Conservation (phyloP, 164 flowering plant species). For the Aristolochia contorta region DNA sequence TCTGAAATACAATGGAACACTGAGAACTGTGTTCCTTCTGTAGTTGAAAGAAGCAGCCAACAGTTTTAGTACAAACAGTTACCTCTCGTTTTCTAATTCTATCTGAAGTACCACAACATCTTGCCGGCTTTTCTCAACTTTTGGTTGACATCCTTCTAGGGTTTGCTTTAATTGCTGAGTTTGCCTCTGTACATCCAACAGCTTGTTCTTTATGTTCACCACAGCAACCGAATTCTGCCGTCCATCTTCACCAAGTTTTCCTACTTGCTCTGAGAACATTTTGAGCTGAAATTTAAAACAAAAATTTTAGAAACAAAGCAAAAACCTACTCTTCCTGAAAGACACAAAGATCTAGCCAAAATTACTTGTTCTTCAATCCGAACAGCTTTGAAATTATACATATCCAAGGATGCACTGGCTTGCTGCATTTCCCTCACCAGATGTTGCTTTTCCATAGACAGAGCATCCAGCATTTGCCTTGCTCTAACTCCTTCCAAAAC, state of each 20-base stretch:
- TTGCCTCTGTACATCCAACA: slow-evolving; percentile 44
- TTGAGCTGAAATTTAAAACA: slow-evolving; percentile 44
- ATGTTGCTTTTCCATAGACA: slow-evolving; percentile 43
- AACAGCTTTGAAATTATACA: slow-evolving; percentile 39
- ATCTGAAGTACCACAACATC: slow-evolving; percentile 44
- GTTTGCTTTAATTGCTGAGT: slow-evolving; percentile 47
- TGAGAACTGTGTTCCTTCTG: too few relatives aligned
- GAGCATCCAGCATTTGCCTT: slow-evolving; percentile 47
- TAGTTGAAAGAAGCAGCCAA: too few relatives aligned
- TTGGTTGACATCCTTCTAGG: slow-evolving; percentile 45
- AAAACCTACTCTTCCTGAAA: background rate
- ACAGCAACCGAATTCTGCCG: slow-evolving; percentile 30
- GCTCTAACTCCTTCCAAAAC: slow-evolving; percentile 68
- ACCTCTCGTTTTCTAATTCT: slow-evolving; percentile 79
- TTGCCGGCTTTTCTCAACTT: slow-evolving; percentile 38
- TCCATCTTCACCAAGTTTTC: slow-evolving; percentile 62
- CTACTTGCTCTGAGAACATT: slow-evolving; percentile 52
- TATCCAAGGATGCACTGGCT: slow-evolving; percentile 41
- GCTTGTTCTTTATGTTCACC: slow-evolving; percentile 46
- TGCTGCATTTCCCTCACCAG: slow-evolving; percentile 54
- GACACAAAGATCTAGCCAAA: background rate
- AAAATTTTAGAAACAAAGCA: background rate
- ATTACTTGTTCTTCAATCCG: slow-evolving; percentile 85
- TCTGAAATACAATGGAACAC: slow-evolving; percentile 23
- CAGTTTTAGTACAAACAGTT: background rate